phyloP scores from a whole-genome alignment of 2,329 filamentous ascomycete species.

The Ambrosiella beaveri region DNA sequence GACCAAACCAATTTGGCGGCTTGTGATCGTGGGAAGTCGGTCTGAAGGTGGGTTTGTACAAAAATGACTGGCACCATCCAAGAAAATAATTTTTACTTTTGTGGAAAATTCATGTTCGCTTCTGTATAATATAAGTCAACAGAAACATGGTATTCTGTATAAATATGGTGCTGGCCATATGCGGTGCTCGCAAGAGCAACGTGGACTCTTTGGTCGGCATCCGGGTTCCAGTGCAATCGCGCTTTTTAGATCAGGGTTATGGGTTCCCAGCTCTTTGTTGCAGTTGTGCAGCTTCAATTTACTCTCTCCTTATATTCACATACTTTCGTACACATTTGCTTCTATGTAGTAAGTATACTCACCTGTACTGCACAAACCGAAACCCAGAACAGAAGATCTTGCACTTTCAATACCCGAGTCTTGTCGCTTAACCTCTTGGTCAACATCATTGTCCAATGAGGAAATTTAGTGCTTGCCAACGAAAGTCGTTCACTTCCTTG shows the following conservation, averaged over 20 bases:
- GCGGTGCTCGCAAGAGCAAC: background rate
- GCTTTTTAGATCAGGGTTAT: background rate
- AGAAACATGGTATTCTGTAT: background rate
- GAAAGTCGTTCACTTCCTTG: background rate
- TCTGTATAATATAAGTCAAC: background rate
- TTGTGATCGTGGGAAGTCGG: background rate
- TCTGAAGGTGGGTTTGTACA: too few species aligned
- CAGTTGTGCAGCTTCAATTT: background rate
- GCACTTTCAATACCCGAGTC: too few species aligned
- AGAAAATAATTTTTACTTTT: too few species aligned
- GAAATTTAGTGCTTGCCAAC: background rate
- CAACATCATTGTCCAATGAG: too few species aligned
- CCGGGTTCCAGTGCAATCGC: background rate
- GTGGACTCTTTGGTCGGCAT: background rate
- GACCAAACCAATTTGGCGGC: background rate
- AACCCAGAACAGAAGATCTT: too few species aligned
- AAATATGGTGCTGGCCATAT: background rate
- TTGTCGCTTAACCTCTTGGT: too few species aligned
- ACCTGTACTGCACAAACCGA: too few species aligned
- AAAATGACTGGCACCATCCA: too few species aligned
- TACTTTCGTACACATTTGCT: background rate
- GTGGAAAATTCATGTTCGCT: background rate
- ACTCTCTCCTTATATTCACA: background rate
- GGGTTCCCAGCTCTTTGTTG: background rate
- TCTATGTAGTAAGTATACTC: too few species aligned